Evolutionary conservation across 495 filamentous ascomycete genomes (phyloP).

Genomic region (Aspergillus coremiiformis): DNA sequence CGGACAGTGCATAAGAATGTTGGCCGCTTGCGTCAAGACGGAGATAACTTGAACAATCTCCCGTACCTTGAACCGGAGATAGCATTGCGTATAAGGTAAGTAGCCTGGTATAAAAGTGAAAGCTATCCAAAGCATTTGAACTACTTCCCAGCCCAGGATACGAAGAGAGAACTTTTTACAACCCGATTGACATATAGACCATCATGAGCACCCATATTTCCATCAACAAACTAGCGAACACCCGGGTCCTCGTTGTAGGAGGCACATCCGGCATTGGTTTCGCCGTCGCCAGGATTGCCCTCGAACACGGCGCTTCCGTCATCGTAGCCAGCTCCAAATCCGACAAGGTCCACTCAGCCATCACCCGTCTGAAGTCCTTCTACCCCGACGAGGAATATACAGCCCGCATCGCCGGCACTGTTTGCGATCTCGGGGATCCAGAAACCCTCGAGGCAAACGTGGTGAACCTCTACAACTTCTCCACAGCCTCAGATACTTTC

Average conservation of each 20-base stretch:
- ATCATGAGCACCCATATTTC: not conserved
- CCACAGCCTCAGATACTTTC: not conserved
- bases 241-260: conserved; percentile 46
- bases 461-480: conserved; percentile 36
- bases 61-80: too few species aligned
- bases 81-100: too few species aligned
- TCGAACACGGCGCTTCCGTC: conserved; percentile 44
- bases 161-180: too few species aligned
- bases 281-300: conserved; percentile 42
- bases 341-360: conserved; percentile 30
- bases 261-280: conserved; percentile 52
- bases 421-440: conserved; percentile 43
- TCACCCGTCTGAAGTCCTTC: conserved; percentile 27
- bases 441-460: conserved; percentile 39
- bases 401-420: conserved; percentile 32
- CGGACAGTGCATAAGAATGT: too few species aligned
- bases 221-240: conserved; percentile 13
- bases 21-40: too few species aligned
- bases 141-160: too few species aligned
- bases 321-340: conserved; percentile 48
- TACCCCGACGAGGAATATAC: conserved; percentile 21
- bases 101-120: too few species aligned
- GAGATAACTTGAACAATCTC: too few species aligned
- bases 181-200: not conserved
- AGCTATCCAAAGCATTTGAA: too few species aligned